Conservation (phyloP, 306 rosid species). For the Lupinus albus region DNA sequence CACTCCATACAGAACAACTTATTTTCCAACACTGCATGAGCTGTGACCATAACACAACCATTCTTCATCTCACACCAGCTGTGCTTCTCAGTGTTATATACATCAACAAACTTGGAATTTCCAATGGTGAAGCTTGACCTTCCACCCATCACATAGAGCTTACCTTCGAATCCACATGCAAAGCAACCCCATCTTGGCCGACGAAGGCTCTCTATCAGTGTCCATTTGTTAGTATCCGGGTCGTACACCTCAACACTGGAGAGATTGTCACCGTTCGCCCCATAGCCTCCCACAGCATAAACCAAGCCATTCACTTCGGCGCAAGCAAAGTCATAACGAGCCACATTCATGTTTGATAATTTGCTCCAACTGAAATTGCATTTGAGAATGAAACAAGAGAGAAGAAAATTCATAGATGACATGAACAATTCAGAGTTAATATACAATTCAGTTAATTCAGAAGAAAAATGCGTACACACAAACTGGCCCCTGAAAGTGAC, state of each 20-base stretch:
- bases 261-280: constrained; percentile 65
- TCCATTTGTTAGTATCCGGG: constrained; percentile 75
- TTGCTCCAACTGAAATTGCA: constrained; percentile 74
- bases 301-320: constrained; percentile 73
- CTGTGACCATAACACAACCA: constrained; percentile 98
- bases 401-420: neutral
- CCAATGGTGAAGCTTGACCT: constrained; percentile 95
- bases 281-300: constrained; percentile 79
- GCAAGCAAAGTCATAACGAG: constrained; percentile 85
- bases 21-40: constrained; percentile 80
- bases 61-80: constrained; percentile 88
- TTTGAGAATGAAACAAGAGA: constrained; percentile 27
- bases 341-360: constrained; percentile 66
- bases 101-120: constrained; percentile 82
- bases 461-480: too few species aligned
- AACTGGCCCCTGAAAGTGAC: too few species aligned
- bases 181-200: constrained; percentile 96
- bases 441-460: too few species aligned
- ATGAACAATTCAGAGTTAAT: neutral
- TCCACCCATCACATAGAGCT: constrained; percentile 95
- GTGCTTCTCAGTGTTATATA: constrained; percentile 71
- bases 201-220: constrained; percentile 75
- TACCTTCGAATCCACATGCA: constrained; percentile 85
- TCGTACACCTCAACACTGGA: constrained; percentile 81
- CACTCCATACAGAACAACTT: constrained; percentile 91